Evolutionary conservation across 331 rosid species (phyloP).

Genomic region (Spiraea crenata): DNA sequence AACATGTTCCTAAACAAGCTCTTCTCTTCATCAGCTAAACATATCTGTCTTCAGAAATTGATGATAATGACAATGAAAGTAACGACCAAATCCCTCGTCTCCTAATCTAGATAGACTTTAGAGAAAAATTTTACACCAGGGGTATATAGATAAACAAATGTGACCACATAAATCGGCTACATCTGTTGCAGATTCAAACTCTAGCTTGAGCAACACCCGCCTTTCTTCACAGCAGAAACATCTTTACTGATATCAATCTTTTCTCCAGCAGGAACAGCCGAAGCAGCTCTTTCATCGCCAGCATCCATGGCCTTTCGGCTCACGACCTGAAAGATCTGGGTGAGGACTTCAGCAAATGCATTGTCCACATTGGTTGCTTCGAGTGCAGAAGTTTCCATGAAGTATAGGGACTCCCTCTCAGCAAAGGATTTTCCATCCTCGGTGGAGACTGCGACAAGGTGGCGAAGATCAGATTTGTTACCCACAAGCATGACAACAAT

Average conservation of each 20-base stretch:
- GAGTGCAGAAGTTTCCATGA: slow-evolving; percentile 61
- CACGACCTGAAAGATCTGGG: slow-evolving; percentile 43
- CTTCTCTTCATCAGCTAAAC: slow-evolving; percentile 16
- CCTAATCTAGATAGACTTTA: slow-evolving; percentile 26
- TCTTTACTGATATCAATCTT: slow-evolving; percentile 48
- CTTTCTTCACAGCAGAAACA: slow-evolving; percentile 48
- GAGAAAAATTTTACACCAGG: slow-evolving; percentile 18
- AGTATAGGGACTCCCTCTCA: slow-evolving; percentile 47
- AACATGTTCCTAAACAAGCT: slow-evolving; percentile 21
- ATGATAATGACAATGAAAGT: slow-evolving; percentile 9
- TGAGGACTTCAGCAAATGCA: slow-evolving; percentile 47
- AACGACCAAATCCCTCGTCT: slow-evolving; percentile 11
- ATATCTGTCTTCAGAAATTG: background rate
- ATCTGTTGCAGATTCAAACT: slow-evolving; percentile 8
- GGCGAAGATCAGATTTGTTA: slow-evolving; percentile 59
- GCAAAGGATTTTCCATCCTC: slow-evolving; percentile 49
- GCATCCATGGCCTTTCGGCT: slow-evolving; percentile 55
- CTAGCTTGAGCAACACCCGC: slow-evolving; percentile 53
- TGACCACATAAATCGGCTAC: slow-evolving; percentile 29
- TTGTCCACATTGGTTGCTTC: slow-evolving; percentile 52
- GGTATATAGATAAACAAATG: slow-evolving; percentile 26
- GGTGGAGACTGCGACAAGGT: slow-evolving; percentile 49
- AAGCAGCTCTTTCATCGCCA: slow-evolving; percentile 34
- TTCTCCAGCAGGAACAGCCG: slow-evolving; percentile 48
- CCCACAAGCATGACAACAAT: slow-evolving; percentile 90